Evolutionary conservation across 306 rosid species (phyloP).

Genomic region (Astragalus membranaceus): DNA sequence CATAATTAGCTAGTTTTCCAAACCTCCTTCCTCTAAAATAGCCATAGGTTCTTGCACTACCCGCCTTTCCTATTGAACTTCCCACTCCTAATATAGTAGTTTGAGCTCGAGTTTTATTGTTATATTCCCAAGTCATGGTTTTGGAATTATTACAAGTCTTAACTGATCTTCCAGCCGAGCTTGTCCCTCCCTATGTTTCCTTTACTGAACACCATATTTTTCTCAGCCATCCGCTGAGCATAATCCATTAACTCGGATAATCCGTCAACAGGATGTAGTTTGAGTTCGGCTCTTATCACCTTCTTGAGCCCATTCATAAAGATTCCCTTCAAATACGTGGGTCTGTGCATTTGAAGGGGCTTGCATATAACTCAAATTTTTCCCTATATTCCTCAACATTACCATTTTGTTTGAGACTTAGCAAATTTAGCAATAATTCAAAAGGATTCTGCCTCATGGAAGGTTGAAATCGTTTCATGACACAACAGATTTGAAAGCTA

Average conservation of each 20-base stretch:
- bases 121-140: not conserved
- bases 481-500: not conserved
- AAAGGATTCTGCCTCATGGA: not conserved
- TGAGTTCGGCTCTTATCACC: not conserved
- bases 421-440: not conserved
- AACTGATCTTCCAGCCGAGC: not conserved
- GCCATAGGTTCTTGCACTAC: not conserved
- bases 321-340: no score
- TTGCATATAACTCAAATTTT: not conserved
- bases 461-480: not conserved
- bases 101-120: not conserved
- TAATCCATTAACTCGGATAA: not conserved
- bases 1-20: not conserved
- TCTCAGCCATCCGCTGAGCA: not conserved
- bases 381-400: not conserved
- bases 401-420: not conserved
- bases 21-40: not conserved
- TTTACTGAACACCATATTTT: not conserved
- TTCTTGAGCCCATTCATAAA: no score
- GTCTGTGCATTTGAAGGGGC: no score
- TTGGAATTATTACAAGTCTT: not conserved
- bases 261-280: not conserved
- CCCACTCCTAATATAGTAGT: not conserved
- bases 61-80: not conserved
- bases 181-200: no score